Base-by-base conservation (phyloP, 106 monocot genomes). In the Apostasia shenzhenica region DNA sequence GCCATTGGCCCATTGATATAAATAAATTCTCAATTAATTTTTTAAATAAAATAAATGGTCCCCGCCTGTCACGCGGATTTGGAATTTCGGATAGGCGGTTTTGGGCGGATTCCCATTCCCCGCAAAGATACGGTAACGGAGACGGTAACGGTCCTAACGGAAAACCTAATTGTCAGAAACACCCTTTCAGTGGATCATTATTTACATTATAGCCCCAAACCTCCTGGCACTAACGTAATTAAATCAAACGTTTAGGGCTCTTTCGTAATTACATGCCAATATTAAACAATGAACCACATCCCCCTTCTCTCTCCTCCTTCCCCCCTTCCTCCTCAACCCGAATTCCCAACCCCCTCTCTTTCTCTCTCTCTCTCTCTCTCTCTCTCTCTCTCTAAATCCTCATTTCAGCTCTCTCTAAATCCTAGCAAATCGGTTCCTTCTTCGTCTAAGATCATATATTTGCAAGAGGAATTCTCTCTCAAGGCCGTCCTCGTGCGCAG, bases 31-130 rank as follows among this genome's bases (percentile, higher is more conserved):
- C 26, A 26, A 26, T 26, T 26, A 26, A 26, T 26, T 26, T 26
- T 26, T 26, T 26, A 26, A 26, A 0, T 26, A 26, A 26, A 26
- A 26, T 26, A 26, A 26, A 0, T 26, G 26, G 26, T 26, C 26
- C 26, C 26, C 26, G 26, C 26, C 26, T 50, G 62, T 62, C 62
- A 62, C 62, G 62, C 43, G 62, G 61, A 62, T 45, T 45, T 62
- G 62, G 45, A 6, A 13, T 3, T 60, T 45, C 50, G 9, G 45
- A 9, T 44, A 3, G 62, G 62, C 62, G 13, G 62, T 62, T 62
- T 62, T 45, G 45, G 62, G 42, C 62, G 62, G 62, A 62, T 26
- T 62, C 62, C 62, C 12, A 45, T 62, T 1, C 45, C 45, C 5
- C 59, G 3, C 3, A 59, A 45, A 10, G 6, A 4, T 62, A 43